Evolutionary conservation across 352 stramenopile species (phyloP).

Genomic region (Phytopythium helicoides): DNA sequence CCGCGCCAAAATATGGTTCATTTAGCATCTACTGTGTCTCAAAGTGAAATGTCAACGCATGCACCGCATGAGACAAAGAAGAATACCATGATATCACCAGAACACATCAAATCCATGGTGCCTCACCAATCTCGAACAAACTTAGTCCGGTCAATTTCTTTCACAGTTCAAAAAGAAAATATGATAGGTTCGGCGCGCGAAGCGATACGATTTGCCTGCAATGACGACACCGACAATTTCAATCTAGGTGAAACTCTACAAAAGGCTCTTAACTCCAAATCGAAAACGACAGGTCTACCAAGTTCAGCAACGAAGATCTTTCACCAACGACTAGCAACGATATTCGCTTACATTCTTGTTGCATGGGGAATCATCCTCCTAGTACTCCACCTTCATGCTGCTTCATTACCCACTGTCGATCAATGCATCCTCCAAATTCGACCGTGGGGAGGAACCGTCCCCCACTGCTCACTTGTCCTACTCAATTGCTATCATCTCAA

Average conservation of each 20-base stretch:
- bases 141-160: too few species aligned
- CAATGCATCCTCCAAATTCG: constrained; percentile 10
- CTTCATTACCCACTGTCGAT: neutral
- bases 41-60: too few species aligned
- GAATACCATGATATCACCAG: too few species aligned
- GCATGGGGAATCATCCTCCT: neutral
- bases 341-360: neutral
- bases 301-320: neutral
- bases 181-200: too few species aligned
- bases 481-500: too few species aligned
- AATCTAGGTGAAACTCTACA: neutral
- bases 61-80: too few species aligned
- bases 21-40: too few species aligned
- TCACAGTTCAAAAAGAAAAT: too few species aligned
- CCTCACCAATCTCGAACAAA: too few species aligned
- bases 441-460: constrained; percentile 1
- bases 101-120: too few species aligned
- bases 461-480: constrained; percentile 1
- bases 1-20: neutral
- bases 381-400: neutral
- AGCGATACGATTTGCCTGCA: too few species aligned
- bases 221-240: too few species aligned
- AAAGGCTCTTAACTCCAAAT: neutral
- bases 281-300: neutral
- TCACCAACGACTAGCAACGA: neutral